Base-by-base conservation (phyloP, 2,329 filamentous ascomycete genomes). In the Fusarium miscanthi region DNA sequence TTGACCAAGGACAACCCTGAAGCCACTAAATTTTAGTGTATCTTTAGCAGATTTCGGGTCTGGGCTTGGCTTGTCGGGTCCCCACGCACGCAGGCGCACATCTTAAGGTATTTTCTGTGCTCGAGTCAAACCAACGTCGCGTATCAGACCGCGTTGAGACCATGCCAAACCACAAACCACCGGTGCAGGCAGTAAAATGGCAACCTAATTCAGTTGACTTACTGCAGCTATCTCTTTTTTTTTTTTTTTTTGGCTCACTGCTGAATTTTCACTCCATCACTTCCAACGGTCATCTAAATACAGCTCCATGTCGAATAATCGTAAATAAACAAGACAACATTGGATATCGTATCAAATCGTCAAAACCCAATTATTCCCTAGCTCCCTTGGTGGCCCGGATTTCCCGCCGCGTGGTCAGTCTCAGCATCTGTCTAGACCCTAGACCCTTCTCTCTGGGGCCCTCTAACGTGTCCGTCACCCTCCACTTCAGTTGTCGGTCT, bases 331-430 rank as follows among this genome's bases (percentile, higher is more conserved):
- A 67, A 64, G 23, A 67, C 62, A 67, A 67, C 46, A 73, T 25
- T 57, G 40, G 30, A 48, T 19, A 71, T 67, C 48, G 59, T 30
- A 59, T 49, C 54, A 56, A 48, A 57, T 67, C 48, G 59, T 73
- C 61, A 59, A 73, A 70, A 7, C 52, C 62, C 61, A 57, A 73
- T 70, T 63, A 61, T 73, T 63, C 66, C 51, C 53, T 74, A 73
- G 70, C 70, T 74, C 59, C 70, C 71, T 73, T 63, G 57, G 59
- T 66, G 45, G 70, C 53, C 70, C 70, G 61, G 67, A 52, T 72
- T 72, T 72, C 66, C 71, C 71, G 71, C 71, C 52, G 71, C 67
- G 70, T 58, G 56, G 66, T 71, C 66, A 54, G 66, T 71, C 62
- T 74, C 64, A 59, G 69, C 70, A 51, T 65, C 64, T 64, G 52